Conservation (phyloP, 768 basidiomycete species). For the Leccinum olivaceopallidum region DNA sequence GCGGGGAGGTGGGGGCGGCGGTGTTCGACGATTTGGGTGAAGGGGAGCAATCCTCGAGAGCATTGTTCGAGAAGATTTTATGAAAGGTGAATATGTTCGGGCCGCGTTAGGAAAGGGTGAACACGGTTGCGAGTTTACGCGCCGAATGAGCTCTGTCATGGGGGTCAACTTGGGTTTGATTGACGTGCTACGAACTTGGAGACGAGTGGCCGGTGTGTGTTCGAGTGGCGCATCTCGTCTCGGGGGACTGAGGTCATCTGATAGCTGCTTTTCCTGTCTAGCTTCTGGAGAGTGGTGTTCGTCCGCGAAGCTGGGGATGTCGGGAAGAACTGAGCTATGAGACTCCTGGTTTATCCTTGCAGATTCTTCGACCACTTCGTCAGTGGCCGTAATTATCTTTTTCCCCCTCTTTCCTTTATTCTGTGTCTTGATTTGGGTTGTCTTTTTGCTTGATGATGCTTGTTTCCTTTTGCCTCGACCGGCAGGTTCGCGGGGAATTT, state of each 20-base stretch:
- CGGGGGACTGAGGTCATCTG: slow-evolving; percentile 3
- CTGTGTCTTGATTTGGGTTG: slow-evolving; percentile 21
- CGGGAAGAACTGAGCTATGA: not conserved
- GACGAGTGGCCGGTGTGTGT: slow-evolving; percentile 11
- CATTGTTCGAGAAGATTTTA: slow-evolving; percentile 61
- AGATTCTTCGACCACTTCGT: slow-evolving; percentile 10
- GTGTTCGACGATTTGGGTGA: slow-evolving; percentile 70
- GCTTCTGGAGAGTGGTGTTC: slow-evolving; percentile 3
- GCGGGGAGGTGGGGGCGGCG: slow-evolving; percentile 70
- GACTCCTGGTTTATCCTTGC: slow-evolving; percentile 3
- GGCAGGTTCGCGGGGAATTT: slow-evolving; percentile 19
- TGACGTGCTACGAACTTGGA: slow-evolving; percentile 35
- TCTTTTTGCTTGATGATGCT: slow-evolving; percentile 19
- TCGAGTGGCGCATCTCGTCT: slow-evolving; percentile 8
- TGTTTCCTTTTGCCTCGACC: slow-evolving; percentile 17
- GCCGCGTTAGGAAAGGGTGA: slow-evolving; percentile 44
- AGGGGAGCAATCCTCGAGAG: slow-evolving; percentile 74
- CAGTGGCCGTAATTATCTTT: slow-evolving; percentile 13
- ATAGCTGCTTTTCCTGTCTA: slow-evolving; percentile 16
- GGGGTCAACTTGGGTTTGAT: slow-evolving; percentile 58
- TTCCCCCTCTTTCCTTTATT: slow-evolving; percentile 30
- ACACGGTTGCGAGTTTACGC: slow-evolving; percentile 64
- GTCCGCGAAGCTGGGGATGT: not conserved
- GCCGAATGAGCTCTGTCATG: slow-evolving; percentile 76
- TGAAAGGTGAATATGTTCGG: slow-evolving; percentile 58